Evolutionary conservation across 192 early-diverging fungal species (phyloP), one percentile per base, ranked within the genome.

Genomic region (Cetraspora pellucida): DNA sequence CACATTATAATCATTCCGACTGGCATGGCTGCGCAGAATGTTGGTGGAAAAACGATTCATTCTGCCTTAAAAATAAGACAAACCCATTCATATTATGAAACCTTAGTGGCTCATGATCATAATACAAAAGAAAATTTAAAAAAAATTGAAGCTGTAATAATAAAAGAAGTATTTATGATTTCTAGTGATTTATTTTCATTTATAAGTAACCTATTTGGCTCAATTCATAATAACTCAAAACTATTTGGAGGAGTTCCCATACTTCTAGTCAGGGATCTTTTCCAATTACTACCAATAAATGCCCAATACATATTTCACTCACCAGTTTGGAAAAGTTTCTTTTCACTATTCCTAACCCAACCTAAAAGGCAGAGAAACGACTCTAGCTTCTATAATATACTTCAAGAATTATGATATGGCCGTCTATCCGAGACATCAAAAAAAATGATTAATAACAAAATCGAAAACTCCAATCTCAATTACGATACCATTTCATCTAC

Each of bases 21-120:
- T 37, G 64, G 64, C 13, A 10, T 66, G 9, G 64, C 64, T 19
- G 64, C 64, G 2, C 64, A 66, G 7, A 66, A 66, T 66, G 19
- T 65, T 30, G 28, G 19, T 28, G 63, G 63, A 30, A 30, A 65
- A 30, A 65, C 63, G 3, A 65, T 65, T 16, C n/a, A n/a, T n/a
- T n/a, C n/a, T n/a, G n/a, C n/a, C n/a, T n/a, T n/a, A n/a, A n/a
- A n/a, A n/a, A n/a, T 65, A 14, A 17, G 10, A 57, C 4, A 5
- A 10, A n/a, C 16, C 4, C 4, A 8, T 16, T 2, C 0, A 2
- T 6, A 45, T 1, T 66, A 31, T 10, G 0, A 66, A 66, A 37
- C 64, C 0, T 45, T 66, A 19, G 28, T 30, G 8, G 19, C 55
- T 21, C 5, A 10, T 57, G 55, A 57, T 21, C 10, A n/a, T 57